Evolutionary conservation across 441 rosid genomes (phyloP), one percentile per base, ranked within the genome.

Genomic region (Geranium incanum): DNA sequence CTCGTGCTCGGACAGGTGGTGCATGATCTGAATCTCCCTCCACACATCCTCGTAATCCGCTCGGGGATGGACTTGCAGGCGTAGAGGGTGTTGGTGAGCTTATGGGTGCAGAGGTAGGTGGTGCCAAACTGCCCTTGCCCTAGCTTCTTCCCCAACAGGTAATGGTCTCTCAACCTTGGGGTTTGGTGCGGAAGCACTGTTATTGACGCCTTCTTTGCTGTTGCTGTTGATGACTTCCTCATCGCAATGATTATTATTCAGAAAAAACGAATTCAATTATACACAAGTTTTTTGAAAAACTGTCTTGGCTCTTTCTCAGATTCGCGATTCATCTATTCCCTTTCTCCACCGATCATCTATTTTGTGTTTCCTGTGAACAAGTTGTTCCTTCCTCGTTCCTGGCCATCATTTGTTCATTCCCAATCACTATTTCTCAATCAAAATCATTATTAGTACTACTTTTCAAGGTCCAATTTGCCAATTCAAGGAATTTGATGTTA

Each of bases 81-180:
- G 19, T 70, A 83, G 70, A 88, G 94, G 70, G 84, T 84, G 6
- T 85, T 84, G 0, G 86, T 84, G 0, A 77, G 81, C 71, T 94
- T 94, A 75, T 89, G 89, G 38, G 84, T 60, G 71, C 99, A 94
- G 0, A 92, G 82, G 78, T 83, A 94, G 18, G 99, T 94, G 2
- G 97, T 94, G 21, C 99, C 97, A 66, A 94, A 94, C 81, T 94
- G 99, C 15, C 99, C 97, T 84, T 94, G 99, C 3, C 99, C 99
- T 60, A 94, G 78, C 82, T 94, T 94, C 76, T 92, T 83, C 21
- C 99, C 97, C 70, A 94, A 86, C 77, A 88, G 88, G 63, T 80
- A 94, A 3, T 85, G 72, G 64, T 94, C 99, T 79, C 89, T 91
- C 72, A 94, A 43, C 11, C 50, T 6, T 6, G 50, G 50, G 50